A percentile compares a stretch with the other conserved stretches of the same genome.
Conservation (phyloP, 106 monocot genomes). For the Apostasia shenzhenica region DNA sequence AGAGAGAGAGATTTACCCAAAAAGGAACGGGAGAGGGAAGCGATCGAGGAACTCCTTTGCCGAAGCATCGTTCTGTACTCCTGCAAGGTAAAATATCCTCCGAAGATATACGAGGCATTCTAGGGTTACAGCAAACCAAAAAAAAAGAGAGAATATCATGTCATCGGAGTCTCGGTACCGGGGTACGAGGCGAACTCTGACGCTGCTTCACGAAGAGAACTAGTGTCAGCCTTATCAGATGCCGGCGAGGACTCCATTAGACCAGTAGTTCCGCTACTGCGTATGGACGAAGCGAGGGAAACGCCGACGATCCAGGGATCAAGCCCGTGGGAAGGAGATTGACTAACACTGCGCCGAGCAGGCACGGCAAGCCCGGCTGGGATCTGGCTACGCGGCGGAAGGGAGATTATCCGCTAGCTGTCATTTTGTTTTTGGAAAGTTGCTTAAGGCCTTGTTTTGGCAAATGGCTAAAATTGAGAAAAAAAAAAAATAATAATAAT, state of each 20-base stretch:
- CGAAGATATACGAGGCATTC: not conserved
- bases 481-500: too few species aligned
- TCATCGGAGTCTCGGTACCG: constrained; percentile 19
- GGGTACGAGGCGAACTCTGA: constrained; percentile 77
- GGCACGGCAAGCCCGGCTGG: not conserved
- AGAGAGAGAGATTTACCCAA: constrained; percentile 23
- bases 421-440: too few species aligned
- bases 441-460: too few species aligned
- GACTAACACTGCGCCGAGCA: too few species aligned
- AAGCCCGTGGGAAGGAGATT: constrained; percentile 13
- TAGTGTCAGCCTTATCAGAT: constrained; percentile 12
- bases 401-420: not conserved
- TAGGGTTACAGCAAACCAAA: not conserved
- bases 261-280: too few species aligned
- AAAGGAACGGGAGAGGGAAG: constrained; percentile 58
- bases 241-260: constrained; percentile 25
- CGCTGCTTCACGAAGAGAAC: constrained; percentile 52
- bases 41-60: constrained; percentile 81
- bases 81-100: not conserved
- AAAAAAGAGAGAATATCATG: not conserved
- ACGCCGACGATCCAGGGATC: constrained; percentile 4
- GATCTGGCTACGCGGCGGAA: not conserved
- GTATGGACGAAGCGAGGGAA: not conserved
- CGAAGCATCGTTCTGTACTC: constrained; percentile 40
- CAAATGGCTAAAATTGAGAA: too few species aligned